phyloP scores from a whole-genome alignment of 1,139 yeast species.

The Yamadazyma trypodendri region DNA sequence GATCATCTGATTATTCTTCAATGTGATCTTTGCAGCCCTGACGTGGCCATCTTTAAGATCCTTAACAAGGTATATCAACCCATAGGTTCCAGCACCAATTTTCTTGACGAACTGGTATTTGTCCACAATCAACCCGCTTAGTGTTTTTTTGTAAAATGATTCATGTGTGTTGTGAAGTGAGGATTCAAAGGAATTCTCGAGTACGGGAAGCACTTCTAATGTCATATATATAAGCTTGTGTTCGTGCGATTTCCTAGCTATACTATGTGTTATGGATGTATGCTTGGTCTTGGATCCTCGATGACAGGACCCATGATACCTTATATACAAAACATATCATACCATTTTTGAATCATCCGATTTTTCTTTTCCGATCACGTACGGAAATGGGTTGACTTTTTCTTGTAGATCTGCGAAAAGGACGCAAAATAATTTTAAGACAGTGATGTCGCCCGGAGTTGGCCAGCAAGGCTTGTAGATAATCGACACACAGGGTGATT shows the following conservation, averaged over 20 bases:
- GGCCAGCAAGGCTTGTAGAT: too few relatives aligned
- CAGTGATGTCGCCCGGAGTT: too few relatives aligned
- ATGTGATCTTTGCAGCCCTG: slow-evolving; percentile 74
- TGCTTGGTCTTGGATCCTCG: background rate
- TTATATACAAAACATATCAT: slow-evolving; percentile 1
- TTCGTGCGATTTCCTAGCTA: background rate
- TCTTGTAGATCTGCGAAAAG: background rate
- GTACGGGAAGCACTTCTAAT: slow-evolving; percentile 1
- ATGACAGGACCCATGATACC: background rate
- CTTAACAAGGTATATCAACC: slow-evolving; percentile 72
- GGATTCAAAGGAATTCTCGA: background rate
- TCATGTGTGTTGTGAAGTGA: background rate
- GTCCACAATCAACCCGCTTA: slow-evolving; percentile 21
- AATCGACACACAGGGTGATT: too few relatives aligned
- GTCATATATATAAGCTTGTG: slow-evolving; percentile 1
- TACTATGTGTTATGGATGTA: background rate
- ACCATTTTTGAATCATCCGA: slow-evolving; percentile 5
- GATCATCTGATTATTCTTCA: slow-evolving; percentile 40
- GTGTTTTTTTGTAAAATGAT: slow-evolving; percentile 11
- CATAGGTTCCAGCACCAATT: slow-evolving; percentile 90
- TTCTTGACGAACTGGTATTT: slow-evolving; percentile 41
- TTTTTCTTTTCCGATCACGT: slow-evolving; percentile 3
- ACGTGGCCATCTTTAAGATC: slow-evolving; percentile 49
- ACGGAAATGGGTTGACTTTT: slow-evolving; percentile 1
- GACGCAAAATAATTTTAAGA: background rate